These are phyloP conservation scores for Byssothecium circinans DNA, from an alignment of 2,329 filamentous ascomycete genomes.

Conservation along the genomic window DNA sequence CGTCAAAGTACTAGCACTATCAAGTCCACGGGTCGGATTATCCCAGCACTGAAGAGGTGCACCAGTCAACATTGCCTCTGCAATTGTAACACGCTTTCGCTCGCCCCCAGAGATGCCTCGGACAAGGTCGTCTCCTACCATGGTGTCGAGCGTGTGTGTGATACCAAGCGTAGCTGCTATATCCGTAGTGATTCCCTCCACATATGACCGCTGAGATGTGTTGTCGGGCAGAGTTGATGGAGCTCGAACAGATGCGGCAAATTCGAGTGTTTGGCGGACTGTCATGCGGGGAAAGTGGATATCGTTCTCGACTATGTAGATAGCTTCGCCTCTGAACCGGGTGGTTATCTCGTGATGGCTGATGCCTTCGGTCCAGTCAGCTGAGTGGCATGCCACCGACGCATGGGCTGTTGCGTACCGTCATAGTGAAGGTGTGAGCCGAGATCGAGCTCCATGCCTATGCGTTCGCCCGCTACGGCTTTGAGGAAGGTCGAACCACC, in stretches of 20 bases:
- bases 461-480: too few relatives aligned
- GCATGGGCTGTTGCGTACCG: too few relatives aligned
- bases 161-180: conserved; percentile 76
- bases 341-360: too few relatives aligned
- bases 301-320: conserved; percentile 83
- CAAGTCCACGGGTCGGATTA: conserved; percentile 41
- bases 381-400: too few relatives aligned
- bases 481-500: too few relatives aligned
- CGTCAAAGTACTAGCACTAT: conserved; percentile 54
- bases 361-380: too few relatives aligned
- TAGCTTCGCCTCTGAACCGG: conserved; percentile 65
- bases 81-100: conserved; percentile 49
- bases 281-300: conserved; percentile 76
- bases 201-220: too few relatives aligned
- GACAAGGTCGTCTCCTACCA: conserved; percentile 71
- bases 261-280: conserved; percentile 77
- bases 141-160: conserved; percentile 68
- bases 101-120: conserved; percentile 71
- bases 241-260: conserved; percentile 70
- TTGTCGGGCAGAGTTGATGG: conserved; percentile 65
- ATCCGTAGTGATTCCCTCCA: conserved; percentile 58
- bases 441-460: too few relatives aligned
- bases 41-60: conserved; percentile 71
- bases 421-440: too few relatives aligned
- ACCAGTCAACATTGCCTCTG: conserved; percentile 58